phyloP scores from a whole-genome alignment of 139 green algal genomes.

The Micromonas commoda region DNA sequence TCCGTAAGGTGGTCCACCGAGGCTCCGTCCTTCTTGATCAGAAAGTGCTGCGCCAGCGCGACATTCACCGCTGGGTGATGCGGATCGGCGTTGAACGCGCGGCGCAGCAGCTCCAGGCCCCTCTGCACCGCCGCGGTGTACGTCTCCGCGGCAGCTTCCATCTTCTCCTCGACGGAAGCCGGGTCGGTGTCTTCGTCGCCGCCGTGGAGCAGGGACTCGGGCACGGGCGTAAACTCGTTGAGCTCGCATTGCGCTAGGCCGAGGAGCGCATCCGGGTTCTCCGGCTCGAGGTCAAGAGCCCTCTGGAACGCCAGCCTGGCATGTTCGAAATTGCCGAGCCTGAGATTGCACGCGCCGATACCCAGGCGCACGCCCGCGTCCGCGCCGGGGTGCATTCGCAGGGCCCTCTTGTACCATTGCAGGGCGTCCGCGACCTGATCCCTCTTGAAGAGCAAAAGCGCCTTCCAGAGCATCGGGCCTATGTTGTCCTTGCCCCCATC shows the following conservation, averaged over 20 bases:
- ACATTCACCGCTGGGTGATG: neutral
- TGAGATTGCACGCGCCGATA: conserved; percentile 13
- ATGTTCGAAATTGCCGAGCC: conserved; percentile 1
- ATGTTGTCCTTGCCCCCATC: neutral
- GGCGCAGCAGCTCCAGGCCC: neutral
- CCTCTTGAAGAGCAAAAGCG: neutral
- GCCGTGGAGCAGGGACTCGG: neutral
- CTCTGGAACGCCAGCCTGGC: conserved; percentile 7
- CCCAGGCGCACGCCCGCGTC: conserved; percentile 5
- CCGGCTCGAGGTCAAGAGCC: neutral
- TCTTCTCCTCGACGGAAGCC: neutral
- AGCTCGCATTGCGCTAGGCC: conserved; percentile 7
- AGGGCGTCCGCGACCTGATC: conserved; percentile 1
- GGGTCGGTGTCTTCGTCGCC: neutral
- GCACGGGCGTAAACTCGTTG: neutral
- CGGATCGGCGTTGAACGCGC: conserved; percentile 3
- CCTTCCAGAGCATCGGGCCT: conserved; percentile 5
- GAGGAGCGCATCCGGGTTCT: conserved; percentile 4
- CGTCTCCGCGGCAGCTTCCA: neutral
- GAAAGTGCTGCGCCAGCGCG: neutral
- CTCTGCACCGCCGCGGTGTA: neutral
- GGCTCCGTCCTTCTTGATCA: neutral
- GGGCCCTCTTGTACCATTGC: conserved; percentile 1
- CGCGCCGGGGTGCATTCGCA: neutral
- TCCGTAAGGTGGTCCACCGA: neutral